Evolutionary conservation across 345 rosid genomes (phyloP).

Genomic region (Eucalyptus regnans): DNA sequence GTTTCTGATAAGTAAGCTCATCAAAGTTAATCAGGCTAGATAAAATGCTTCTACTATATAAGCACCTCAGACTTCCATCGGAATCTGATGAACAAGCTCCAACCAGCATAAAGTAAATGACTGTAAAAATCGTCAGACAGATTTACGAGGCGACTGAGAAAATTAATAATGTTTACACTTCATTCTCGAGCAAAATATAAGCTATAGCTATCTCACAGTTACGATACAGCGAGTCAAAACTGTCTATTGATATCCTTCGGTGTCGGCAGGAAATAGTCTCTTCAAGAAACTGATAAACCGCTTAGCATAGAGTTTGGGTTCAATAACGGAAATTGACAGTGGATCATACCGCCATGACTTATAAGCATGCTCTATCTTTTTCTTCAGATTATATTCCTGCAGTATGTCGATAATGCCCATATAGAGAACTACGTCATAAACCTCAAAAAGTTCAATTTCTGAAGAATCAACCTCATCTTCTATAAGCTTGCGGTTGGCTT

Average conservation of each 20-base stretch:
- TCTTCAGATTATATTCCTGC: constrained; percentile 73
- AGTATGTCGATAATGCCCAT: constrained; percentile 88
- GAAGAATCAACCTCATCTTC: constrained; percentile 30
- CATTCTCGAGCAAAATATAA: background rate
- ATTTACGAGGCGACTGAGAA: background rate
- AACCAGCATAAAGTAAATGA: background rate
- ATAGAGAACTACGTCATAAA: constrained; percentile 82
- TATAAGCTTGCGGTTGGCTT: constrained; percentile 52
- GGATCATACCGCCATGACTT: constrained; percentile 69
- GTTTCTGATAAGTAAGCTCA: background rate
- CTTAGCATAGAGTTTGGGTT: constrained; percentile 56
- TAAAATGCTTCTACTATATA: background rate
- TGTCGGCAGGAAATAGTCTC: constrained; percentile 44
- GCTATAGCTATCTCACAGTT: background rate
- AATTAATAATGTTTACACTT: background rate
- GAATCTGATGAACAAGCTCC: background rate
- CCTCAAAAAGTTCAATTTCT: constrained; percentile 72
- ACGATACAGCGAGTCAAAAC: background rate
- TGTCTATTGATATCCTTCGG: background rate
- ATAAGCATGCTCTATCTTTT: constrained; percentile 61
- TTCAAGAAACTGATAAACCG: constrained; percentile 67
- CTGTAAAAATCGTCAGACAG: background rate
- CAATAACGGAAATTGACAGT: constrained; percentile 43
- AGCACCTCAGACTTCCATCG: background rate
- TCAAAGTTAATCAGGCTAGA: background rate